phyloP scores from a whole-genome alignment of 495 filamentous ascomycete species.

The Trichoderma virens region DNA sequence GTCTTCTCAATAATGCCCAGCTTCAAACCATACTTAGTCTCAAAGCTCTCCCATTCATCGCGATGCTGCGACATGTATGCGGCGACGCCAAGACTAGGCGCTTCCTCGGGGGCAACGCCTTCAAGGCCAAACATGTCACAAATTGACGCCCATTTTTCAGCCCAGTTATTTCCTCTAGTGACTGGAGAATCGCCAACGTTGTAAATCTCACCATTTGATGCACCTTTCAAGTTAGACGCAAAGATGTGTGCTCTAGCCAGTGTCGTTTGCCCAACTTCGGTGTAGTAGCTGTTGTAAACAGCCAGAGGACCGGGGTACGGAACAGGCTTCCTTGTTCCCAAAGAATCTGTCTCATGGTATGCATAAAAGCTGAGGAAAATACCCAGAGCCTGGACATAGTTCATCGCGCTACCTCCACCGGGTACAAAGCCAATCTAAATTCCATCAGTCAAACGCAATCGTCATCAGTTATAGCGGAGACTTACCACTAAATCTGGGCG shows the following conservation, averaged over 20 bases:
- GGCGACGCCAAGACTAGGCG: neutral
- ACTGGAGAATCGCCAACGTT: conserved; percentile 29
- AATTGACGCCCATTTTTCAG: conserved; percentile 27
- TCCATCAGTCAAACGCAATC: neutral
- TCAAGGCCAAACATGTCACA: conserved; percentile 31
- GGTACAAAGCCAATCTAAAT: conserved; percentile 33
- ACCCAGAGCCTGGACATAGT: conserved; percentile 32
- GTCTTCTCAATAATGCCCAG: neutral
- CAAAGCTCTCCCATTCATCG: neutral
- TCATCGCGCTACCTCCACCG: conserved; percentile 30
- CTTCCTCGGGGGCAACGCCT: conserved; percentile 16
- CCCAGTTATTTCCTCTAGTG: conserved; percentile 20
- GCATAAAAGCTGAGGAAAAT: conserved; percentile 33
- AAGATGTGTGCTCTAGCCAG: conserved; percentile 35
- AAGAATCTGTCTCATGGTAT: conserved; percentile 14
- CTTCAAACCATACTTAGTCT: conserved; percentile 11
- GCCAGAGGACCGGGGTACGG: conserved; percentile 29
- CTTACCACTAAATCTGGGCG: conserved; percentile 34
- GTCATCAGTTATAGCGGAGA: neutral
- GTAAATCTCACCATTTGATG: conserved; percentile 20
- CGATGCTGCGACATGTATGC: conserved; percentile 7
- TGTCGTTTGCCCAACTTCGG: conserved; percentile 33
- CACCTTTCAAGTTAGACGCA: conserved; percentile 22
- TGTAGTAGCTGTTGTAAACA: conserved; percentile 22
- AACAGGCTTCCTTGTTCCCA: conserved; percentile 21